Evolutionary conservation across 371 early-diverging fungal species (phyloP).

Genomic region (Rhizopus arrhizus): DNA sequence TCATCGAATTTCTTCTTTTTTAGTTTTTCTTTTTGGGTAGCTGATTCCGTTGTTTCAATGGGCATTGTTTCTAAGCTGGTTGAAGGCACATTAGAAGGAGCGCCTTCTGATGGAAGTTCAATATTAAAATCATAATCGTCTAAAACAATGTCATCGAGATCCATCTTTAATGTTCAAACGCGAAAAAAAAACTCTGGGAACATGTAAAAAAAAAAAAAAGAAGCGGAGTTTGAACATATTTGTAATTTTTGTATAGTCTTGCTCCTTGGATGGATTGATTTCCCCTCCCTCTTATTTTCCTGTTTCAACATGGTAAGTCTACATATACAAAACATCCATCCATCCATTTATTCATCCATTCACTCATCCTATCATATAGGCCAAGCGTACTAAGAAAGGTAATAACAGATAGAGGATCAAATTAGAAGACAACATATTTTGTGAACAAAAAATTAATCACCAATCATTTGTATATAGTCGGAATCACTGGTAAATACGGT

Average conservation of each 20-base stretch:
- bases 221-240: slow-evolving; percentile 1
- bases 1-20: slow-evolving; percentile 14
- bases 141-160: slow-evolving; percentile 16
- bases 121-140: slow-evolving; percentile 15
- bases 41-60: background rate
- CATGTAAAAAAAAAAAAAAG: slow-evolving; percentile 7
- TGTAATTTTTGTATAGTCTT: background rate
- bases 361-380: slow-evolving; percentile 46
- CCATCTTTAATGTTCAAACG: slow-evolving; percentile 5
- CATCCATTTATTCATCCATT: slow-evolving; percentile 30
- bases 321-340: slow-evolving; percentile 16
- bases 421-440: background rate
- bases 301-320: slow-evolving; percentile 23
- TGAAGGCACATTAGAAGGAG: background rate
- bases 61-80: background rate
- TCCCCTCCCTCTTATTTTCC: slow-evolving; percentile 25
- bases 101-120: background rate
- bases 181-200: background rate
- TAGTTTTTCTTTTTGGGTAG: background rate
- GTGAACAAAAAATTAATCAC: background rate
- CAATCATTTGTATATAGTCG: slow-evolving; percentile 9
- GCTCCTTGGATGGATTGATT: background rate
- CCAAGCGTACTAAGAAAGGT: slow-evolving; percentile 96
- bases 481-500: slow-evolving; percentile 88
- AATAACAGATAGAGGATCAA: slow-evolving; percentile 4